A percentile compares a stretch with the other conserved stretches of the same genome.
These are phyloP conservation scores for Liriodendron chinense DNA, from an alignment of 164 flowering plant genomes.

Conservation along the genomic window DNA sequence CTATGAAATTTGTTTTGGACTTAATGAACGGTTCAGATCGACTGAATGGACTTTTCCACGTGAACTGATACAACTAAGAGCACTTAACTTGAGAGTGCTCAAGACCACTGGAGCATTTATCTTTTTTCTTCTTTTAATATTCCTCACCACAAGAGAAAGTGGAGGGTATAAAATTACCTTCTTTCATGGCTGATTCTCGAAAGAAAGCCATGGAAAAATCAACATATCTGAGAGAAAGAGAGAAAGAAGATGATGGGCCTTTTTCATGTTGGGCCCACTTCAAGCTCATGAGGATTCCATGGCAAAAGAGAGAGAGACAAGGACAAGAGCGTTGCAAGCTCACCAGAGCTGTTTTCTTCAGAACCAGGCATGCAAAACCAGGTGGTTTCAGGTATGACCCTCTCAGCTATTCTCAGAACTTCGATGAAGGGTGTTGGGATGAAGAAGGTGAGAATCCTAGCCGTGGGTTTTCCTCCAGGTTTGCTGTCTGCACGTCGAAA, in stretches of 20 bases:
- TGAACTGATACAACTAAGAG: no score
- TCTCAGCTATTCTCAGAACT: slow-evolving; percentile 53
- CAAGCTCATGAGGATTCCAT: slow-evolving; percentile 26
- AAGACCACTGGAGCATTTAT: no score
- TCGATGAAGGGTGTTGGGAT: slow-evolving; percentile 39
- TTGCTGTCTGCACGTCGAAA: slow-evolving; percentile 23
- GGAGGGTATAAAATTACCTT: not conserved
- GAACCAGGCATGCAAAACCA: slow-evolving; percentile 10
- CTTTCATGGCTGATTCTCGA: not conserved
- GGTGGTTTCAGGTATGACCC: slow-evolving; percentile 41
- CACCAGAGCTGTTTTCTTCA: slow-evolving; percentile 6
- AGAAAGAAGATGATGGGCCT: slow-evolving; percentile 10
- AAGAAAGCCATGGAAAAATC: slow-evolving; percentile 13
- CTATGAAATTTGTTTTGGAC: no score
- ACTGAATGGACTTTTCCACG: no score
- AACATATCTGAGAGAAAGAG: not conserved
- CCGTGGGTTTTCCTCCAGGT: slow-evolving; percentile 40
- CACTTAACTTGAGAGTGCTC: no score
- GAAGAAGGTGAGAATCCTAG: slow-evolving; percentile 20
- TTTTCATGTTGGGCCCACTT: slow-evolving; percentile 40
- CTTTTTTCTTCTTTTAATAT: not conserved
- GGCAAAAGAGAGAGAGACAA: slow-evolving; percentile 16
- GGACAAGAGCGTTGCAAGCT: not conserved
- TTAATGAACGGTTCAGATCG: no score
- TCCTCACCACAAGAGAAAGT: not conserved